Evolutionary conservation across 495 filamentous ascomycete species (phyloP).

Genomic region (Aspergillus cavernicola): DNA sequence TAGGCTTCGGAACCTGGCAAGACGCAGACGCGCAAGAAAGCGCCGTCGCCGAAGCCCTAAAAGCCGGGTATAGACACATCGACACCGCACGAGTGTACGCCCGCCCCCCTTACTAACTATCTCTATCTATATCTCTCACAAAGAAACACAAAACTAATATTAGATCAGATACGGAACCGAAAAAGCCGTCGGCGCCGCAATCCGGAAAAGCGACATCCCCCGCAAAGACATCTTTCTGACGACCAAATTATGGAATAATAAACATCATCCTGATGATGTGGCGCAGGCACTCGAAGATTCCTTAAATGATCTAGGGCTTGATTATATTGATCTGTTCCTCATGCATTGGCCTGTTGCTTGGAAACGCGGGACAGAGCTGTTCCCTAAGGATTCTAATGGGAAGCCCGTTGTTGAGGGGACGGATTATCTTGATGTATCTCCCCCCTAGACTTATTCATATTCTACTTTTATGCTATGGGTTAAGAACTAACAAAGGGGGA

Average conservation of each 20-base stretch:
- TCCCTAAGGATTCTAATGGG: constrained; percentile 43
- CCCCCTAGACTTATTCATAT: too few species aligned
- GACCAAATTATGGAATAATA: constrained; percentile 66
- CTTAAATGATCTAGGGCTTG: constrained; percentile 55
- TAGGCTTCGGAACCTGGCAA: constrained; percentile 51
- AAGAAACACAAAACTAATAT: not conserved
- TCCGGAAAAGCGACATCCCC: constrained; percentile 51
- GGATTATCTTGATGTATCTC: constrained; percentile 52
- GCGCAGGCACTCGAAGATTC: constrained; percentile 55
- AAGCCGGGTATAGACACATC: constrained; percentile 59
- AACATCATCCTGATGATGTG: constrained; percentile 62
- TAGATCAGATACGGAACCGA: constrained; percentile 49
- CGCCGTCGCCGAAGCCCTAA: constrained; percentile 45
- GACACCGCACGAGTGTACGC: constrained; percentile 53
- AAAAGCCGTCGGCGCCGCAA: constrained; percentile 51
- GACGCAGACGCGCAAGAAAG: constrained; percentile 43
- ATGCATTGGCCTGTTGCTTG: constrained; percentile 67
- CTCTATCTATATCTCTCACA: not conserved
- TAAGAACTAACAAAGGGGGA: not conserved
- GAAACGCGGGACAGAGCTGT: constrained; percentile 33
- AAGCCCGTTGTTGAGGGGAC: constrained; percentile 40
- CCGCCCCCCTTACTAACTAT: not conserved
- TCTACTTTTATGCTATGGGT: too few species aligned
- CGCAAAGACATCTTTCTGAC: constrained; percentile 65
- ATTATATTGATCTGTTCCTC: constrained; percentile 67